These are phyloP conservation scores for Cercospora sp. DNA, from an alignment of 2,329 filamentous ascomycete genomes.

Conservation along the genomic window DNA sequence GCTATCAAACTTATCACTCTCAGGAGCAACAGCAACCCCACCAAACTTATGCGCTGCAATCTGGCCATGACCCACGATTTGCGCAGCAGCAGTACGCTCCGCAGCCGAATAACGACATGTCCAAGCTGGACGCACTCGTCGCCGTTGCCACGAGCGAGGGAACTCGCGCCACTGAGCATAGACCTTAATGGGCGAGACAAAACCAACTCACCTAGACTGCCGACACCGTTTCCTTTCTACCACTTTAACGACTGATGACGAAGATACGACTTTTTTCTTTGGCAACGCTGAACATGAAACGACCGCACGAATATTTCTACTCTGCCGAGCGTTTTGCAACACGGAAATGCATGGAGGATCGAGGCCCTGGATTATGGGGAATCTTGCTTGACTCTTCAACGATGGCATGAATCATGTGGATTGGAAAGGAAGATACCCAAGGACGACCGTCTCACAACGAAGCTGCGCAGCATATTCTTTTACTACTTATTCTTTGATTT, in stretches of 20 bases:
- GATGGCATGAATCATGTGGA: constrained; percentile 2
- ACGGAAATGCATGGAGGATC: constrained; percentile 6
- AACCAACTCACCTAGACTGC: neutral
- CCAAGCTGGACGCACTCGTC: constrained; percentile 62
- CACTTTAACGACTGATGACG: constrained; percentile 13
- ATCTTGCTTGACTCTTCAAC: constrained; percentile 1
- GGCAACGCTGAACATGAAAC: constrained; percentile 15
- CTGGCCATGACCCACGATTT: constrained; percentile 39
- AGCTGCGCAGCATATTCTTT: constrained; percentile 1
- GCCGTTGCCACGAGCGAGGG: constrained; percentile 62
- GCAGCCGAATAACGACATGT: constrained; percentile 50
- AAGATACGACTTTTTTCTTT: constrained; percentile 11
- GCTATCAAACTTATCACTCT: constrained; percentile 35
- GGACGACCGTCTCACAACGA: constrained; percentile 5
- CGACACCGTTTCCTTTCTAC: neutral
- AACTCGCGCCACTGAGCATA: constrained; percentile 39
- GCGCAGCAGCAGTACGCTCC: constrained; percentile 28
- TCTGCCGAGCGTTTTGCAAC: neutral
- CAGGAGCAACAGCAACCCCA: constrained; percentile 25
- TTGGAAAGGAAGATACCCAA: constrained; percentile 9
- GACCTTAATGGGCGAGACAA: constrained; percentile 17
- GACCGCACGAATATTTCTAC: constrained; percentile 1
- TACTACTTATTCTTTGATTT: neutral
- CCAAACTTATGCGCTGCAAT: constrained; percentile 38
- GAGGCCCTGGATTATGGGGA: neutral